Base-by-base conservation (phyloP, 1,284 basidiomycete species). In the Ganoderma boninense region DNA sequence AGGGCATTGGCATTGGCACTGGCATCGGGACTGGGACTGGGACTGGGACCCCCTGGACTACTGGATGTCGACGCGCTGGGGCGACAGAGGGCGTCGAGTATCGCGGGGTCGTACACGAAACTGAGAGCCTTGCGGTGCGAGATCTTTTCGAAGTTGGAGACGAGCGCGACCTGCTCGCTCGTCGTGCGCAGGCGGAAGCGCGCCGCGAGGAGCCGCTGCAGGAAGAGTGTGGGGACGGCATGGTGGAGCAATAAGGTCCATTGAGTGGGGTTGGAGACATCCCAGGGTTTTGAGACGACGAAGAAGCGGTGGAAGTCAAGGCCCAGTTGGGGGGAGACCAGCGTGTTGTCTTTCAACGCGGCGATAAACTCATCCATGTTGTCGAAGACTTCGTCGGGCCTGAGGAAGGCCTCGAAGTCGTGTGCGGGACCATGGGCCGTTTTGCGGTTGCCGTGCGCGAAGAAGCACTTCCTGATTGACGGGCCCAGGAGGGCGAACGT, bases 301-400 rank as follows among this genome's bases (percentile, higher is more conserved):
- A 56, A 56, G 54, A 56, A 16, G 54, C 54, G 54, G 54, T 56
- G 26, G 54, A 32, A 56, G 14, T 56, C 54, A 13, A 32, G 54
- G 14, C 6, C 46, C n/a, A 2, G 46, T 18, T n/a, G n/a, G 2
- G n/a, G 46, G n/a, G 46, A 49, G n/a, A 14, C 29, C 4, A 56
- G 5, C 29, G 29, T 56, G 6, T 14, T 2, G 4, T 26, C 18
- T 11, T 2, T 29, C 54, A 32, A 11, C 26, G 26, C 54, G 26
- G 11, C 54, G 23, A 56, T 26, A 26, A 56, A 56, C 14, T 56
- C 26, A 26, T 56, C 54, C 29, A 32, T 14, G 26, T 26, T 18
- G 26, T 32, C 23, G 26, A 56, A 56, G 26, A 56, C 14, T 5
- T 26, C 26, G 54, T 32, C 26, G 26, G 54, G 54, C 26, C 14